A percentile compares a stretch with the other conserved stretches of the same genome.
phyloP scores from a whole-genome alignment of 257 asterid genomes.

The Solanum bukasovii region DNA sequence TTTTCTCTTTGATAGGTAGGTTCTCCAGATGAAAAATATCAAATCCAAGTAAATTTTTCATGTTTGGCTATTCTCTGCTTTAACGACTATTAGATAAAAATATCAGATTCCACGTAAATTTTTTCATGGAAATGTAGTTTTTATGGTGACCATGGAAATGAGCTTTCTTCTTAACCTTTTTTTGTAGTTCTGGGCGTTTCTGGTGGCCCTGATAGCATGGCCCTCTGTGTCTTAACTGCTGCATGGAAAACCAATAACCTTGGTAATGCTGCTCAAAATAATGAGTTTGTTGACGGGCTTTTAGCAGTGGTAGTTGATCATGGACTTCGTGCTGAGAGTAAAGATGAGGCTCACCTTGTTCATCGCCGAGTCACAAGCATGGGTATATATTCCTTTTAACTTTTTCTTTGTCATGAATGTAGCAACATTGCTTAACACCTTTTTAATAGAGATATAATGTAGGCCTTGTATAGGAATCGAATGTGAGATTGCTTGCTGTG shows the following conservation, averaged over 20 bases:
- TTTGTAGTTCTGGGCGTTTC: slow-evolving; percentile 79
- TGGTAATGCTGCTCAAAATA: slow-evolving; percentile 20
- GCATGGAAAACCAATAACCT: slow-evolving; percentile 55
- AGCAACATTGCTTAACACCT: slow-evolving; percentile 14
- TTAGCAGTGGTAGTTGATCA: slow-evolving; percentile 85
- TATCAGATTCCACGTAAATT: not conserved
- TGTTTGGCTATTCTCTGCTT: not conserved
- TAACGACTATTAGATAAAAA: not conserved
- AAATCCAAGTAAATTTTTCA: not conserved
- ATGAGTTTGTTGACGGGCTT: slow-evolving; percentile 46
- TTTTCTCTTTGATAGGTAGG: not conserved
- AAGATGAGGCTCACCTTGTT: slow-evolving; percentile 63
- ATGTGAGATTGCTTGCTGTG: slow-evolving; percentile 71
- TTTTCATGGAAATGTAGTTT: not conserved
- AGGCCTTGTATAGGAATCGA: slow-evolving; percentile 60
- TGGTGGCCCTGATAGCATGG: slow-evolving; percentile 97
- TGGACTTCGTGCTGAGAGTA: slow-evolving; percentile 77
- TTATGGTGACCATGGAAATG: not conserved
- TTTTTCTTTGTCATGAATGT: slow-evolving; percentile 4
- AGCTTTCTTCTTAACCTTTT: not conserved
- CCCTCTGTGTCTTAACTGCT: slow-evolving; percentile 68
- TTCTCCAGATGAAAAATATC: not conserved
- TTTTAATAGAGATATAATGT: slow-evolving; percentile 29
- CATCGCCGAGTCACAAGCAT: slow-evolving; percentile 41
- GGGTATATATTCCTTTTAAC: slow-evolving; percentile 43